These are phyloP conservation scores for Picochlorum sp. DNA, from an alignment of 139 green algal genomes.

Conservation along the genomic window DNA sequence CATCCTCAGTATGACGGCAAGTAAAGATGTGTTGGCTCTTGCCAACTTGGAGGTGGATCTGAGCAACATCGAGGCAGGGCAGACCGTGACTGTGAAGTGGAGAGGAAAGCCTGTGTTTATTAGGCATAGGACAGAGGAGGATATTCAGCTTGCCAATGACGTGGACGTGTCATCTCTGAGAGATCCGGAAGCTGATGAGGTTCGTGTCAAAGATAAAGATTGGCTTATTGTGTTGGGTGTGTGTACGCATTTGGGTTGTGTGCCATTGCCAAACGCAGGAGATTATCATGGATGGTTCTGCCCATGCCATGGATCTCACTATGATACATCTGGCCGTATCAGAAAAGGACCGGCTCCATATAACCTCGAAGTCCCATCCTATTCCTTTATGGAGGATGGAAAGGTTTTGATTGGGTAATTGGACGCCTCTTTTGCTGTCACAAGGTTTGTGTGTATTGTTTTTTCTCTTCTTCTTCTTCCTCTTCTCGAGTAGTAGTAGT, in stretches of 20 bases:
- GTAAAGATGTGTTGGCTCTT: slow-evolving; percentile 89
- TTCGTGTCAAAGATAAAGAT: slow-evolving; percentile 76
- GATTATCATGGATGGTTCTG: slow-evolving; percentile 98
- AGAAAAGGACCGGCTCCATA: slow-evolving; percentile 93
- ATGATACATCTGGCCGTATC: slow-evolving; percentile 90
- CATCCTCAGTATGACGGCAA: slow-evolving; percentile 87
- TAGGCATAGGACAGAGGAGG: slow-evolving; percentile 67
- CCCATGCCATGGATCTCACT: slow-evolving; percentile 90
- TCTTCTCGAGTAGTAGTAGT: no score
- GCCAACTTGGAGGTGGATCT: slow-evolving; percentile 94
- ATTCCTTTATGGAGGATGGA: slow-evolving; percentile 69
- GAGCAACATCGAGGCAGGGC: slow-evolving; percentile 67
- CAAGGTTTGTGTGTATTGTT: slow-evolving; percentile 2
- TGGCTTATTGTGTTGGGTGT: slow-evolving; percentile 98
- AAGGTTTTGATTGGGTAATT: slow-evolving; percentile 61
- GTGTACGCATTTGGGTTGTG: slow-evolving; percentile 98
- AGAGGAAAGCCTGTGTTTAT: slow-evolving; percentile 99
- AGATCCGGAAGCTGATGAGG: slow-evolving; percentile 80
- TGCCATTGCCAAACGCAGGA: slow-evolving; percentile 92
- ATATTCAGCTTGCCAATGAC: slow-evolving; percentile 69
- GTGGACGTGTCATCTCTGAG: slow-evolving; percentile 72
- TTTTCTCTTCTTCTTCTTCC: not conserved
- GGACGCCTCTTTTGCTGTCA: not conserved
- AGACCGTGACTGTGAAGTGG: slow-evolving; percentile 98
- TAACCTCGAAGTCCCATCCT: slow-evolving; percentile 94